Evolutionary conservation across 345 rosid species (phyloP), one percentile per base, ranked within the genome.

Genomic region (Citrus trifoliata): DNA sequence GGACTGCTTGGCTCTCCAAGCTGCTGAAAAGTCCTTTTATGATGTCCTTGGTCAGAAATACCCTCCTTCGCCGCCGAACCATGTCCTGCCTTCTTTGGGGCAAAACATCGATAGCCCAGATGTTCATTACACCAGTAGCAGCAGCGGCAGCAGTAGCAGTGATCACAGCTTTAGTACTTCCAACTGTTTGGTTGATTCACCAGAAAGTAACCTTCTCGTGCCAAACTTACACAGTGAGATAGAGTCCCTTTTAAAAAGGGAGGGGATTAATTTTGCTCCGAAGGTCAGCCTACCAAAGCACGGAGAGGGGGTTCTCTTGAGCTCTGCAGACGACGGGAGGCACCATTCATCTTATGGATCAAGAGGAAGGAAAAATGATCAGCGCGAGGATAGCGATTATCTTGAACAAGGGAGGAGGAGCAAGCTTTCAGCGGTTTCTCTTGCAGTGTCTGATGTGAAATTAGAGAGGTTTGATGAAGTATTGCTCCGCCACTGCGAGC

Each of bases 1-100:
- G 85, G 93, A 90, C 37, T 86, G 89, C 76, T 87, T 92, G 58
- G 93, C 98, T 25, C 89, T 95, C 75, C 98, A 95, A 84, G 95
- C 94, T 3, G 93, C 92, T 18, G 98, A 92, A 74, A 95, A 83
- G 69, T 90, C 95, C 51, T 87, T 93, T 37, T 90, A 84, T 67
- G 93, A 93, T 59, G 96, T 82, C 21, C 87, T 92, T 77, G 88
- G 87, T 21, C 89, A 90, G 79, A 83, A 82, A 28, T 74, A 86
- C 70, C 87, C 86, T 18, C 82, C 81, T 62, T 69, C 89, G 2
- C 56, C 81, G 4, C 56, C 81, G 4, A 40, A 37, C 48, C 72
- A 33, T 4, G 2, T 37, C 22, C 68, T 60, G 6, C 70, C 79
- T 70, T 59, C 30, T 55, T 19, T 63, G 13, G 9, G 37, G 13